Evolutionary conservation across 1,284 basidiomycete species (phyloP).

Genomic region (Austroboletus novae-zelandiae): DNA sequence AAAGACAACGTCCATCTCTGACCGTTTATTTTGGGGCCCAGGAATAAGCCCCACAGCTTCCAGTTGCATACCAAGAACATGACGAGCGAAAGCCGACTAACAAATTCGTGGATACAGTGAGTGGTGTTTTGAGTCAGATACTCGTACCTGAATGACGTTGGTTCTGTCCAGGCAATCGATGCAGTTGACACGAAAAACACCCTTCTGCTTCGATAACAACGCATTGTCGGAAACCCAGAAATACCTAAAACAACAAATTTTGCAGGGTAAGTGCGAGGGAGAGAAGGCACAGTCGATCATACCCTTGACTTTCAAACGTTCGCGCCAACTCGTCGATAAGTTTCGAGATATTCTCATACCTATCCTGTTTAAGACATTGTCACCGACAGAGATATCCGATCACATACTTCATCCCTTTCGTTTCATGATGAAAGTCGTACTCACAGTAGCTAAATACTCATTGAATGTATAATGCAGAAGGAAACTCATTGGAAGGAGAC

Average conservation of each 20-base stretch:
- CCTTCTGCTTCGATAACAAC: conserved; percentile 78
- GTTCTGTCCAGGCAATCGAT: conserved; percentile 93
- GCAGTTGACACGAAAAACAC: conserved; percentile 86
- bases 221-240: conserved; percentile 79
- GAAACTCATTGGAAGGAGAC: conserved; percentile 20
- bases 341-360: conserved; percentile 87
- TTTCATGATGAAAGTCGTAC: conserved; percentile 92
- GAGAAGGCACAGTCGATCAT: not conserved
- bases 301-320: conserved; percentile 76
- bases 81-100: conserved; percentile 87
- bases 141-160: conserved; percentile 78
- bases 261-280: not conserved
- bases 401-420: conserved; percentile 84
- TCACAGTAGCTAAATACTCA: conserved; percentile 50
- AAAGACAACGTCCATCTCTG: conserved; percentile 76
- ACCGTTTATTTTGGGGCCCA: conserved; percentile 47
- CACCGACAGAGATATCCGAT: not conserved
- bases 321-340: conserved; percentile 71
- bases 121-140: not conserved
- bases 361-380: conserved; percentile 29
- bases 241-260: conserved; percentile 48
- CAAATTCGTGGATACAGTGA: conserved; percentile 3
- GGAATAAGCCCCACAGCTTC: conserved; percentile 73
- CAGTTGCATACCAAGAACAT: conserved; percentile 78
- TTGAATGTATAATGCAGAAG: conserved; percentile 1